Evolutionary conservation across 2,329 filamentous ascomycete genomes (phyloP), one percentile per base, ranked within the genome.

Genomic region (Ceratocystis albifundus): DNA sequence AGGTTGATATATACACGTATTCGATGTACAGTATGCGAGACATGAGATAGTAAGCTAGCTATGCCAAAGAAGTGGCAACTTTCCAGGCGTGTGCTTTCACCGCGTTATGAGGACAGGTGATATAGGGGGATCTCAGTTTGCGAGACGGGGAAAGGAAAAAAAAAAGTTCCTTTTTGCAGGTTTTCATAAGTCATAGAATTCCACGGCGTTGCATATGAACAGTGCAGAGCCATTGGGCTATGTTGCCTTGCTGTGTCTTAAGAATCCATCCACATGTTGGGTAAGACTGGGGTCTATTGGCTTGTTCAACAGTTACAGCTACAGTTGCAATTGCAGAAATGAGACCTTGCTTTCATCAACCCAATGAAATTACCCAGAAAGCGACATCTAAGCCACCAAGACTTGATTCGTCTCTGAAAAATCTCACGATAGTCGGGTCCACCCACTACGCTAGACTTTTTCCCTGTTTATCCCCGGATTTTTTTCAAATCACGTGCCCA

Each of bases 151-250:
- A n/a, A 59, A 20, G 10, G 6, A 8, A 10, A 59, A 59, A 20
- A 8, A 10, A 59, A 59, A 20, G 25, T 30, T 59, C 55, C 28
- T 59, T 36, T 30, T 36, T 32, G 28, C 28, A n/a, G 32, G 55
- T 59, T 59, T 59, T 28, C 17, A 59, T 59, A 28, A 36, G 55
- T 59, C 55, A 59, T 59, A 59, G 55, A 28, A 59, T 59, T 59
- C 28, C 28, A 36, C 55, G 36, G n/a, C 30, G 28, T 36, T 59
- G 15, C 55, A 59, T 59, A n/a, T 20, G 30, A 5, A 17, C 55
- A 32, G 17, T n/a, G 55, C 55, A 36, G 6, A n/a, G n/a, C 10
- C 22, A n/a, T 8, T 36, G 7, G 28, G 15, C 17, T 32, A 15
- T 30, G 25, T 32, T 25, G 48, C 48, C 7, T 59, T 53, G 48